Conservation (phyloP, 2,329 filamentous ascomycete species). For the Pezicula rhizophila region DNA sequence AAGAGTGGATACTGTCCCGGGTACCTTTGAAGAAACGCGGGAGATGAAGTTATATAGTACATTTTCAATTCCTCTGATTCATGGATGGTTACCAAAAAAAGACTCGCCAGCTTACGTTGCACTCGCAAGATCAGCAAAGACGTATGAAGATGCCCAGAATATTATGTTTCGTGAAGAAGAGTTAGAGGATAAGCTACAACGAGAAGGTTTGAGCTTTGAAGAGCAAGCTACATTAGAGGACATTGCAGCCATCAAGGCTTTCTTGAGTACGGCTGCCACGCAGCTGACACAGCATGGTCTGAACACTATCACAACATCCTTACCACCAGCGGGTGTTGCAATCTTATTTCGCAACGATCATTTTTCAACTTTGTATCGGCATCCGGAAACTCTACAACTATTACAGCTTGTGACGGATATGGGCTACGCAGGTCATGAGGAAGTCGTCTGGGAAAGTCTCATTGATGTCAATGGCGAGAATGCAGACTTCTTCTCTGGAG, state of each 20-base stretch:
- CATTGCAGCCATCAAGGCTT: constrained; percentile 76
- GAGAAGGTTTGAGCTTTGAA: constrained; percentile 55
- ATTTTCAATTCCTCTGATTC: constrained; percentile 82
- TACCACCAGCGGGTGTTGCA: constrained; percentile 73
- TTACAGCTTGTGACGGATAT: constrained; percentile 87
- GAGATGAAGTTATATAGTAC: constrained; percentile 91
- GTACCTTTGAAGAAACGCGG: constrained; percentile 77
- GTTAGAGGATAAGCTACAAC: constrained; percentile 69
- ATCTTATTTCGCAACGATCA: constrained; percentile 97
- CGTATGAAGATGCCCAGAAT: constrained; percentile 89
- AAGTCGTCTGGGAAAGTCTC: constrained; percentile 93
- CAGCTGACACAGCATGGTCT: constrained; percentile 82
- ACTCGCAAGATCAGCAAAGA: constrained; percentile 67
- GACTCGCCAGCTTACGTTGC: constrained; percentile 62
- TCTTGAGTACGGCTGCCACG: constrained; percentile 73
- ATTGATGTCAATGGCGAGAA: constrained; percentile 80
- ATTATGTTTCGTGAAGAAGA: constrained; percentile 86
- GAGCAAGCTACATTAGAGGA: constrained; percentile 81
- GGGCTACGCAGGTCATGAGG: constrained; percentile 79
- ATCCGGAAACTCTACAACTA: constrained; percentile 69
- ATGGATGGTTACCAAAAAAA: constrained; percentile 80
- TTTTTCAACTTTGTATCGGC: constrained; percentile 88
- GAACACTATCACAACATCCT: constrained; percentile 61
- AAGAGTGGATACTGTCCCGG: constrained; percentile 46
- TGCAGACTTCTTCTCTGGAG: constrained; percentile 81